phyloP scores from a whole-genome alignment of 305 asterid species.

The Fraxinus albicans region DNA sequence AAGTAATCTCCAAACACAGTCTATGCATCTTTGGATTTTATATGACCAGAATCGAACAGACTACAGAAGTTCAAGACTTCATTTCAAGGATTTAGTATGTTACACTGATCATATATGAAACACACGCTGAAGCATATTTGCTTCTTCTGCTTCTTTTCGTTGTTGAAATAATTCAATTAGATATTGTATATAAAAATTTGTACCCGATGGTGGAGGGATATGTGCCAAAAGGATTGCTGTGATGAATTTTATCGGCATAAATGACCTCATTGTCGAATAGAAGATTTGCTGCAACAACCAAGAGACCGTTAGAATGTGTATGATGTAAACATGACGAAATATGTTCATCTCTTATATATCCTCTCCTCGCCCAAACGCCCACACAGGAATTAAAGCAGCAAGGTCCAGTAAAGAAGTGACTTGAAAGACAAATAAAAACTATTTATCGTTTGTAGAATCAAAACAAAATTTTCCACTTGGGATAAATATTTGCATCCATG shows the following conservation, averaged over 20 bases:
- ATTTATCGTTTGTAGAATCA: not conserved
- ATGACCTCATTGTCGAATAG: constrained; percentile 19
- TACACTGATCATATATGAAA: not conserved
- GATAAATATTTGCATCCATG: not conserved
- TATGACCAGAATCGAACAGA: not conserved
- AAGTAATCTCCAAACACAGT: not conserved
- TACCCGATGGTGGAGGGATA: constrained; percentile 33
- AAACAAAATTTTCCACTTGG: not conserved
- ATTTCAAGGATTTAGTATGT: not conserved
- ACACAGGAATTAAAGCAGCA: not conserved
- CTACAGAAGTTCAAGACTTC: not conserved
- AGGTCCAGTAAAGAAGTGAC: not conserved
- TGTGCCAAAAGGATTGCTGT: constrained; percentile 18
- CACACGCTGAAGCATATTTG: not conserved
- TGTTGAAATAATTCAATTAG: not conserved
- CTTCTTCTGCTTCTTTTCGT: not conserved
- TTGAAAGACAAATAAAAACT: not conserved
- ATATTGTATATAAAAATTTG: not conserved
- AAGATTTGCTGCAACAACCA: constrained; percentile 36
- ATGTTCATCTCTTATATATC: not conserved
- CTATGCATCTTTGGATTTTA: not conserved
- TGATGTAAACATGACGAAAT: not conserved
- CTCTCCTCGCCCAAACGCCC: not conserved
- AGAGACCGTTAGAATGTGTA: not conserved
- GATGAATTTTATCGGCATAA: constrained; percentile 19